Evolutionary conservation across 345 rosid species (phyloP).

Genomic region (Corchorus capsularis): DNA sequence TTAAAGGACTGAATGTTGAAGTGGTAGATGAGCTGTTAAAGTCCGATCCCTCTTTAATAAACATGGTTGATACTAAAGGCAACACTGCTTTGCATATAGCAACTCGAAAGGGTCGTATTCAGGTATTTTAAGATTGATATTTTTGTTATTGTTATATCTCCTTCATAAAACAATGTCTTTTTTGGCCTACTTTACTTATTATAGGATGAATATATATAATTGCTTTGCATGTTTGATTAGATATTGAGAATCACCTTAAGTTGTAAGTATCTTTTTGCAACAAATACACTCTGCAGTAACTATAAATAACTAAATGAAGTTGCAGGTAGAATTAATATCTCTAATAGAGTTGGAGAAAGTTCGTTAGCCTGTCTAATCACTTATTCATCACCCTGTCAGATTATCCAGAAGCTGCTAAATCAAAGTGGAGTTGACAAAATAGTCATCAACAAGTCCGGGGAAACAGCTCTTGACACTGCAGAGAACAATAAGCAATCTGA

Average conservation of each 20-base stretch:
- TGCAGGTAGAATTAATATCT: slow-evolving; percentile 2
- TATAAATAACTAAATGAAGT: neutral
- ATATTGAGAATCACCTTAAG: neutral
- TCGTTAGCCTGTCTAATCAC: neutral
- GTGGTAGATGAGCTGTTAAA: slow-evolving; percentile 57
- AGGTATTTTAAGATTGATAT: slow-evolving; percentile 46
- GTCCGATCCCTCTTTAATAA: slow-evolving; percentile 49
- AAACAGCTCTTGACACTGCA: slow-evolving; percentile 31
- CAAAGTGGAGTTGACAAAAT: slow-evolving; percentile 49
- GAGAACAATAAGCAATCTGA: slow-evolving; percentile 44
- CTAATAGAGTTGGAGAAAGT: neutral
- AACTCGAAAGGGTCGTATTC: slow-evolving; percentile 60
- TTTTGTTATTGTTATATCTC: neutral
- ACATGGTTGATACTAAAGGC: slow-evolving; percentile 73
- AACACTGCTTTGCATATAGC: slow-evolving; percentile 87
- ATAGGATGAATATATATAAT: slow-evolving; percentile 10
- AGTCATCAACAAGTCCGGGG: slow-evolving; percentile 62
- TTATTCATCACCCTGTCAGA: slow-evolving; percentile 47
- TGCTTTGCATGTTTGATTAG: slow-evolving; percentile 1
- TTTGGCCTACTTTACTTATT: neutral
- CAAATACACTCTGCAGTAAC: neutral
- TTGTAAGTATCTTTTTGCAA: neutral
- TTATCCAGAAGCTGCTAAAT: slow-evolving; percentile 46
- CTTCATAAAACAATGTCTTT: neutral
- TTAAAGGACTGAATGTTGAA: slow-evolving; percentile 69